Base-by-base conservation (phyloP, 1,284 basidiomycete species). In the Pseudozyma hubeiensis region DNA sequence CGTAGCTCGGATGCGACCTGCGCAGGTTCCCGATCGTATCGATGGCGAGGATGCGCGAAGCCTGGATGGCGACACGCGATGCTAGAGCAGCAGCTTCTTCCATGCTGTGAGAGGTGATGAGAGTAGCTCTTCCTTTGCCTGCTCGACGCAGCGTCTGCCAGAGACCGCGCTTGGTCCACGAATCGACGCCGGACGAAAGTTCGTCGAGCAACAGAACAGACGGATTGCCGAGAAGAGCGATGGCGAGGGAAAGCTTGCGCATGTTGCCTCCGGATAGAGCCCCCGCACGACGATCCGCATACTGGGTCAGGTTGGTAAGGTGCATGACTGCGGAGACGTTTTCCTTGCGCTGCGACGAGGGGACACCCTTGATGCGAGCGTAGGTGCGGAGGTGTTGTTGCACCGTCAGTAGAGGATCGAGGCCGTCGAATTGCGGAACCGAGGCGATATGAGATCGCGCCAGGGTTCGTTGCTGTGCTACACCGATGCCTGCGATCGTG, bases 161-260 rank as follows among this genome's bases (percentile, higher is more conserved):
- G 88, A 93, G 91, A 29, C 92, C 90, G 45, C 92, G 87, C 84
- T 92, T 93, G 87, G 90, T 92, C 84, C 90, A 91, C 4, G 91
- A 90, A 81, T 93, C 92, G 29, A 93, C 89, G 5, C 92, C 92
- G 1, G 91, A 92, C 3, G 90, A 91, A 80, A 92, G 92, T 81
- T 93, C 91, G 77, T 93, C 92, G 46, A 93, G 91, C 41, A 93
- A 87, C 4, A 93, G 85, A 9, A 93, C 91, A 2, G 90, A 86
- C 0, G 91, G 91, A 78, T 93, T 92, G 4, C 91, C 92, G 17
- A 93, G 91, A 19, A 93, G 86, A 7, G 92, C 90, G 67, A 93
- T 92, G 4, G 91, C 91, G 17, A 93, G 86, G 0, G 90, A 88
- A 17, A 93, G 84, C 79, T 93, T 93, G 46, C 92, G 87, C 82